These are phyloP conservation scores for Pilatotrama ljubarskyi DNA, from an alignment of 768 basidiomycete species.

Conservation along the genomic window DNA sequence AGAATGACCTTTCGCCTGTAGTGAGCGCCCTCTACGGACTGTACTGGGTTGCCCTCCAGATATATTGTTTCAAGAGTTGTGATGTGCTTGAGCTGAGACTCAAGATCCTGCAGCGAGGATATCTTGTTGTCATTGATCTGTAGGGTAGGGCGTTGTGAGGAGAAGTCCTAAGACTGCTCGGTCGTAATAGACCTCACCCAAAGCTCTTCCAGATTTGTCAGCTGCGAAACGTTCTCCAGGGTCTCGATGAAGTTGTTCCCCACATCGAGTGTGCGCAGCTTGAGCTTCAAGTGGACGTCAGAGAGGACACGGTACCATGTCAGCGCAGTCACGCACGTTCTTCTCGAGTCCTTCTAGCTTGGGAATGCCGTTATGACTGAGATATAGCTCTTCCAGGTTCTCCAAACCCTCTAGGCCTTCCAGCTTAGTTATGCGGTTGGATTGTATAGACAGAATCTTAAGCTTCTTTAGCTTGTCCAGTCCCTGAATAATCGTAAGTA, in stretches of 20 bases:
- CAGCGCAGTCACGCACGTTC: conserved; percentile 55
- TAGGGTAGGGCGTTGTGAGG: background rate
- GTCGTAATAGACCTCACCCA: conserved; percentile 62
- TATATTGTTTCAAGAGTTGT: conserved; percentile 82
- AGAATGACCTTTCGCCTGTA: conserved; percentile 92
- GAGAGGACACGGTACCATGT: background rate
- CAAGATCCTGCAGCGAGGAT: conserved; percentile 64
- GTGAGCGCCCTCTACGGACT: conserved; percentile 67
- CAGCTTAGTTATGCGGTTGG: conserved; percentile 88
- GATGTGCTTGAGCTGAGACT: conserved; percentile 62
- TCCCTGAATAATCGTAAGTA: conserved; percentile 47
- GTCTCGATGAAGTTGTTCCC: conserved; percentile 80
- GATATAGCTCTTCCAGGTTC: conserved; percentile 84
- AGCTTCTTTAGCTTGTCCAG: conserved; percentile 69
- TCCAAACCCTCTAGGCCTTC: conserved; percentile 75
- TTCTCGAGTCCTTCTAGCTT: conserved; percentile 81
- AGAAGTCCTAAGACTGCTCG: background rate
- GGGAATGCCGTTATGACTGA: conserved; percentile 91
- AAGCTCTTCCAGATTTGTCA: conserved; percentile 80
- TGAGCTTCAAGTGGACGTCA: conserved; percentile 37
- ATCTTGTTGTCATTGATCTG: conserved; percentile 92
- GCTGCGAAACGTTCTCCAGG: conserved; percentile 82
- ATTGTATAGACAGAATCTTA: conserved; percentile 86
- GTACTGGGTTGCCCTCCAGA: conserved; percentile 93
- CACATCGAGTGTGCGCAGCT: conserved; percentile 84